Base-by-base conservation (phyloP, 495 filamentous ascomycete genomes). In the Parmelia sp. region DNA sequence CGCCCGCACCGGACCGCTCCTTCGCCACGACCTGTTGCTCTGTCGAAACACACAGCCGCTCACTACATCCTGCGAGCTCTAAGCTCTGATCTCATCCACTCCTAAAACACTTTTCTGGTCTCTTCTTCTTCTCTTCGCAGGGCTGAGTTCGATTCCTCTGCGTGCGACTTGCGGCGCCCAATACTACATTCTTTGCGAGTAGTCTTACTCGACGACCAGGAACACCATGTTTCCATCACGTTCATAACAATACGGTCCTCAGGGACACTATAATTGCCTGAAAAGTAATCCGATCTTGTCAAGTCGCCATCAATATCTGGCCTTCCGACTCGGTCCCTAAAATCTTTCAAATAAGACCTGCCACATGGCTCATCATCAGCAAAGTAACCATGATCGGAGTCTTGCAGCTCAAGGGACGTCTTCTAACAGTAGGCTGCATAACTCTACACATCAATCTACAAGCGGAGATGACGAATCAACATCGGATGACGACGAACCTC, bases 401-500 rank as follows among this genome's bases (percentile, higher is more conserved):
- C 45, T 55, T 25, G 36, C 58, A 31, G 27, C 49, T 40, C 45
- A 61, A 56, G 58, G 57, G n/a, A 25, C 61, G n/a, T 56, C 47
- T 47, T 61, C 64, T 25, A 23, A 31, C 29, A 57, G 23, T 25
- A 33, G 36, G 19, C 35, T 40, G 33, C 36, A 63, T 23, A 57
- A 44, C 44, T 53, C 49, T 27, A 21, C 60, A 35, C 40, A 63
- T 37, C 51, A 35, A 29, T 40, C 60, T 36, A 37, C 33, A 12
- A 44, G 35, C 37, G 65, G 58, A 12, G 70, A 71, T 29, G 70
- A 68, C 11, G 70, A 71, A 23, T 2, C 59, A n/a, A 31, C 55
- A 19, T 61, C 58, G 33, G 84, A 85, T 62, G 72, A 79, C 58
- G 82, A 86, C 63, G 84, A 87, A 73, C 76, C 79, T 11, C 78